phyloP scores from a whole-genome alignment of 2,329 filamentous ascomycete species.

The Aureobasidium sp. region DNA sequence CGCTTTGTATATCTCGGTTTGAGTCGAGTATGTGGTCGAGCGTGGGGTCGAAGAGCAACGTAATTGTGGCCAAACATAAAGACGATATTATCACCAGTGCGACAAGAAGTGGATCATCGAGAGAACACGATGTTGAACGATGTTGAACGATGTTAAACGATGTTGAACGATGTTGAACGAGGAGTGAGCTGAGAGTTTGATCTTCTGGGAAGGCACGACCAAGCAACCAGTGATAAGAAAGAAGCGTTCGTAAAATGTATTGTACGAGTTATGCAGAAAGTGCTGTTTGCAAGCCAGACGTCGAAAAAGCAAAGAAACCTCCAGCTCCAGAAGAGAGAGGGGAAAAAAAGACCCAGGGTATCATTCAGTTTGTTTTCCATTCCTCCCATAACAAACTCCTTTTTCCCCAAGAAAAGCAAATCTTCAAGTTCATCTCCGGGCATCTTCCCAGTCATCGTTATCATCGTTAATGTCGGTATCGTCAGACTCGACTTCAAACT shows the following conservation, averaged over 20 bases:
- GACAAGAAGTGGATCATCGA: too few relatives aligned
- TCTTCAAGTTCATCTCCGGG: neutral
- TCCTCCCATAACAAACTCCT: neutral
- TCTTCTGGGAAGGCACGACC: neutral
- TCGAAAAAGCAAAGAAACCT: neutral
- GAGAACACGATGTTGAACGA: too few relatives aligned
- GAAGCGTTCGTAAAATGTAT: neutral
- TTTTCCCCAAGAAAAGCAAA: neutral
- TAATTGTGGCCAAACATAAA: too few relatives aligned
- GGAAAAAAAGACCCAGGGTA: neutral
- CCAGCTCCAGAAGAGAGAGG: neutral
- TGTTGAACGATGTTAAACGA: too few relatives aligned
- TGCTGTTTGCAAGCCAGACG: neutral
- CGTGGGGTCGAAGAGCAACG: too few relatives aligned
- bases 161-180: too few relatives aligned
- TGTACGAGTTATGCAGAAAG: neutral
- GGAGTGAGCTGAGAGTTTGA: neutral
- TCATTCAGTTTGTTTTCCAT: neutral
- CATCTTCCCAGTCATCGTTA: slow-evolving; percentile 13
- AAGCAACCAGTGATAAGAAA: neutral
- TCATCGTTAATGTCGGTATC: slow-evolving; percentile 22
- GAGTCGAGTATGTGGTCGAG: too few relatives aligned
- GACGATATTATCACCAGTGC: too few relatives aligned
- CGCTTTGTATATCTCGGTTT: too few relatives aligned
- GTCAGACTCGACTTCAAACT: slow-evolving; percentile 32